Percentiles rank a stretch among this genome's conserved stretches.
Conservation (phyloP, 1,139 yeast species). For the Candida gigantensis region DNA sequence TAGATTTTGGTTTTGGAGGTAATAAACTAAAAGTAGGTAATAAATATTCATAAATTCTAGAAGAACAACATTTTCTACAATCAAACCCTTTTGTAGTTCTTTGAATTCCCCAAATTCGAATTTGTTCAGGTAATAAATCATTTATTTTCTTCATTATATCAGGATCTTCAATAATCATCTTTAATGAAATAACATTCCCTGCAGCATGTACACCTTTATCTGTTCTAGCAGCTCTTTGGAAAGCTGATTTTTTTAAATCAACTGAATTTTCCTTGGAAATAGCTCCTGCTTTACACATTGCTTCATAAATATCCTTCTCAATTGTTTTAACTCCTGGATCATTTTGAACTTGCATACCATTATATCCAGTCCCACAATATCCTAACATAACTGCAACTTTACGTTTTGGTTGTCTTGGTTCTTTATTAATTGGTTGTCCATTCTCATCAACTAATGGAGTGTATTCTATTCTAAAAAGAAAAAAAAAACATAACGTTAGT, state of each 20-base stretch:
- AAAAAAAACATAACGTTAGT: neutral
- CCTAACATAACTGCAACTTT: slow-evolving; percentile 94
- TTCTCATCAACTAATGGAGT: slow-evolving; percentile 54
- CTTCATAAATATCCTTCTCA: slow-evolving; percentile 85
- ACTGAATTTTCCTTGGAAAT: slow-evolving; percentile 84
- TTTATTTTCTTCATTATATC: slow-evolving; percentile 76
- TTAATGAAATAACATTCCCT: slow-evolving; percentile 87
- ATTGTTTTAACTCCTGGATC: slow-evolving; percentile 91
- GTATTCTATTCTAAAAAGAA: slow-evolving; percentile 23
- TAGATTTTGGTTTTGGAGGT: slow-evolving; percentile 82
- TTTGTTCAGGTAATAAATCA: slow-evolving; percentile 73
- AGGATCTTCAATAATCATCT: slow-evolving; percentile 86
- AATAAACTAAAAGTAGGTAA: slow-evolving; percentile 87
- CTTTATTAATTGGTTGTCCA: slow-evolving; percentile 58
- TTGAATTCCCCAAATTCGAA: slow-evolving; percentile 90
- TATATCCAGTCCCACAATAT: slow-evolving; percentile 97
- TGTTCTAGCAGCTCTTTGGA: slow-evolving; percentile 96
- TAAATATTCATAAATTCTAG: slow-evolving; percentile 89
- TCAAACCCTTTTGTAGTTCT: slow-evolving; percentile 91
- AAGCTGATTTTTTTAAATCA: slow-evolving; percentile 86
- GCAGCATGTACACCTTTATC: slow-evolving; percentile 99
- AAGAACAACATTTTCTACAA: slow-evolving; percentile 92
- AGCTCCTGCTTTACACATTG: slow-evolving; percentile 88
- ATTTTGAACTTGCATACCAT: slow-evolving; percentile 86
- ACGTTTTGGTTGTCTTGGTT: slow-evolving; percentile 74